Percentiles rank a stretch among this genome's conserved stretches.
Conservation (phyloP, 352 stramenopile species). For the Phytophthora quininea region DNA sequence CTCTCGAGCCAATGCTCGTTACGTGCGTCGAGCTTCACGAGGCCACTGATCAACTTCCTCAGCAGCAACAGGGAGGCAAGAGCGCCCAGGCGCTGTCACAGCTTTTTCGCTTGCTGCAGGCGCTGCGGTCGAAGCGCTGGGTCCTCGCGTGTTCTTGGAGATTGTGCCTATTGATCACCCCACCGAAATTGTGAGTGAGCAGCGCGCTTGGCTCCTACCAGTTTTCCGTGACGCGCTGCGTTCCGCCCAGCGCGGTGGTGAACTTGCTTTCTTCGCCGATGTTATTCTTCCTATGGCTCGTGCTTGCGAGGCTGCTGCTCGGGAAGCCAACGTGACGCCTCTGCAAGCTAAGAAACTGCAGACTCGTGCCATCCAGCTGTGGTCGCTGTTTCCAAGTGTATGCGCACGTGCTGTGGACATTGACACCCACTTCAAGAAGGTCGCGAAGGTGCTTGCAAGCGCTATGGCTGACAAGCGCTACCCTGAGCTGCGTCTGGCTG, state of each 20-base stretch:
- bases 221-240: conserved; percentile 78
- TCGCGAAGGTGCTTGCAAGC: conserved; percentile 87
- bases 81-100: conserved; percentile 50
- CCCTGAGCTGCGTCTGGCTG: conserved; percentile 77
- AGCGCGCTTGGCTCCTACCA: conserved; percentile 81
- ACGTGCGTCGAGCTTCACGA: conserved; percentile 85
- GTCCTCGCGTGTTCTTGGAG: conserved; percentile 69
- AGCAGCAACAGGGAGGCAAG: conserved; percentile 42
- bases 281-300: conserved; percentile 75
- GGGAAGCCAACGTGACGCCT: conserved; percentile 68
- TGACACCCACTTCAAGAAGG: conserved; percentile 82
- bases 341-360: conserved; percentile 78
- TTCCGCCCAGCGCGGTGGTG: conserved; percentile 41
- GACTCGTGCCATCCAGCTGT: conserved; percentile 82
- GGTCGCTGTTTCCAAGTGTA: conserved; percentile 83
- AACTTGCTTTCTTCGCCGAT: conserved; percentile 77
- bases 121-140: conserved; percentile 68
- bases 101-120: conserved; percentile 71
- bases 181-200: conserved; percentile 74
- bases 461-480: conserved; percentile 89
- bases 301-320: conserved; percentile 71
- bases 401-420: conserved; percentile 77
- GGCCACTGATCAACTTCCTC: conserved; percentile 71
- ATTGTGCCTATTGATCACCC: conserved; percentile 78
- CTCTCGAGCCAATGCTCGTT: conserved; percentile 69